Base-by-base conservation (phyloP, 1,284 basidiomycete genomes). In the Boletus chippewaensis region DNA sequence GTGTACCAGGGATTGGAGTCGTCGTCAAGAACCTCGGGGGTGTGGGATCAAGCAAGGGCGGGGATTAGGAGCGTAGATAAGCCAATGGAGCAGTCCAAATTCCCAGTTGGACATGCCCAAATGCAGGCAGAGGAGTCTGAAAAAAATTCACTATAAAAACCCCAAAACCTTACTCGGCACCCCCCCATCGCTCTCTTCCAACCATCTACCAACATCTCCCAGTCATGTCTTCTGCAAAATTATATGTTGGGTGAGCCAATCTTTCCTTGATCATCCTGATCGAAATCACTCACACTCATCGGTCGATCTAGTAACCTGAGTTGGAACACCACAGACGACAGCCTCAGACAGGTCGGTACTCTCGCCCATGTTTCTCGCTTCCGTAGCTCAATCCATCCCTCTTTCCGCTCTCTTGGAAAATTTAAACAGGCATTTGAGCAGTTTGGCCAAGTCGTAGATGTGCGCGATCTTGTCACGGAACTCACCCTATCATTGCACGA, bases 311-410 rank as follows among this genome's bases (percentile, higher is more conserved):
- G 86, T 73, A 88, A 88, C 77, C 73, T 89, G 76, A 87, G 86
- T 77, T 89, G 91, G 91, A 84, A 82, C 78, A 92, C 91, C 67
- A 92, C 82, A 57, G 91, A 94, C 77, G 90, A 93, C 20, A 80
- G 79, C 47, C 78, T 95, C 61, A 80, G 80, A 69, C 65, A 78
- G 72, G 91, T 92, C 74, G 78, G 86, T 88, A 58, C 75, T 70
- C 40, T n/a, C 22, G n/a, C 49, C 62, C 69, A 64, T 2, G 55
- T 56, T 62, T 62, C 61, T 58, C 62, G 54, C 60, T 61, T 54
- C 60, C 57, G 63, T 60, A 53, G 44, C 60, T 61, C 47, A 61
- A 55, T 28, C 10, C 22, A 24, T 41, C 11, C 5, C 18, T 1
- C 7, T 40, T 24, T 26, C 40, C 22, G 1, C 13, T 7, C 22